Conservation (phyloP, 148 eudicot genomes). For the Euryodendron excelsum region DNA sequence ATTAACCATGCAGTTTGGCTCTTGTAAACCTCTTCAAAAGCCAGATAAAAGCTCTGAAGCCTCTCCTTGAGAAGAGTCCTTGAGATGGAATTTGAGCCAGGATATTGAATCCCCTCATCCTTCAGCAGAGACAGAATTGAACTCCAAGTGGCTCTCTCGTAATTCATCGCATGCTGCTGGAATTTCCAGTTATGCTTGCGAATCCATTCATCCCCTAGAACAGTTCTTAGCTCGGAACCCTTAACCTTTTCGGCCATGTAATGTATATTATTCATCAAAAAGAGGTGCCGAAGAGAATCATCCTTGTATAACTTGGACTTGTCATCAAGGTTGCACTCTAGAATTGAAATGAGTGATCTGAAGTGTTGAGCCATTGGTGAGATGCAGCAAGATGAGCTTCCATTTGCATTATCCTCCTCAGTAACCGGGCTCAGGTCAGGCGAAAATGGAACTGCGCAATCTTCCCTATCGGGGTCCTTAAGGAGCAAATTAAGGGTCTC, state of each 20-base stretch:
- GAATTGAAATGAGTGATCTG: slow-evolving; percentile 45
- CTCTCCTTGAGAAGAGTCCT: slow-evolving; percentile 63
- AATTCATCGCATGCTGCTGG: slow-evolving; percentile 73
- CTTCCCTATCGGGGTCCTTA: slow-evolving; percentile 49
- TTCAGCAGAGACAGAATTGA: slow-evolving; percentile 58
- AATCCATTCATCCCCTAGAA: slow-evolving; percentile 72
- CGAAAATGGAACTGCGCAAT: slow-evolving; percentile 29
- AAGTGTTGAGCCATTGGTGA: slow-evolving; percentile 54
- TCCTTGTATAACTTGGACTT: slow-evolving; percentile 70
- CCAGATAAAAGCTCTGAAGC: slow-evolving; percentile 54
- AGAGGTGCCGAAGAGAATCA: slow-evolving; percentile 57
- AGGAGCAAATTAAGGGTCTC: slow-evolving; percentile 56
- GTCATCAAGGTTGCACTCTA: slow-evolving; percentile 57
- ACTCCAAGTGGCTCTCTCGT: slow-evolving; percentile 81
- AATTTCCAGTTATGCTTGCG: slow-evolving; percentile 68
- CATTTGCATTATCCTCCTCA: slow-evolving; percentile 33
- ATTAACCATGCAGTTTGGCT: slow-evolving; percentile 68
- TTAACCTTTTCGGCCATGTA: slow-evolving; percentile 81
- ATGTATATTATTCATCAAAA: slow-evolving; percentile 74
- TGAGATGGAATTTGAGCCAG: slow-evolving; percentile 46
- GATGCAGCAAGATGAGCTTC: slow-evolving; percentile 11
- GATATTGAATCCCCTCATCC: slow-evolving; percentile 56
- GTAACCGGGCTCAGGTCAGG: slow-evolving; percentile 40
- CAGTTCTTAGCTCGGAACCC: slow-evolving; percentile 55
- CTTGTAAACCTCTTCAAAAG: slow-evolving; percentile 78